phyloP scores from a whole-genome alignment of 2,329 filamentous ascomycete genomes.

The Fusarium concolor region DNA sequence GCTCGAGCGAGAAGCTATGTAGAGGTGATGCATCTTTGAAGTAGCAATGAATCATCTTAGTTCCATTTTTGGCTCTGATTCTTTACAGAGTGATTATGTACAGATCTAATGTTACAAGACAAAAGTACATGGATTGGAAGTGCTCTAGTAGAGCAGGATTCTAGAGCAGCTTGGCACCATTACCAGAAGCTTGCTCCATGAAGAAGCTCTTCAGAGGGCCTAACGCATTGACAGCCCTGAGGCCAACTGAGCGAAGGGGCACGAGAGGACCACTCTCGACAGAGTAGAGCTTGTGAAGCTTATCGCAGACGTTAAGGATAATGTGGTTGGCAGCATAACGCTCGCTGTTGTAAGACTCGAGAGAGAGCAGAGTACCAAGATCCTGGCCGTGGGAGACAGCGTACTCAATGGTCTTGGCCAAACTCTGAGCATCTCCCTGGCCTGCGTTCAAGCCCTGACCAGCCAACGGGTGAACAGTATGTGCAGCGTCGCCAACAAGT shows the following conservation, averaged over 20 bases:
- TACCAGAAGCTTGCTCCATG: constrained; percentile 78
- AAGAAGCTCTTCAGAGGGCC: constrained; percentile 83
- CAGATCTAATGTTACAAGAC: constrained; percentile 35
- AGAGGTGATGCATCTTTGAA: constrained; percentile 41
- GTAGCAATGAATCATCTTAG: constrained; percentile 44
- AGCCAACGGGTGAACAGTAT: constrained; percentile 93
- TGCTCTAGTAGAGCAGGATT: background rate
- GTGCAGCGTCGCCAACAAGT: constrained; percentile 92
- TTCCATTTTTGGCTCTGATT: constrained; percentile 26
- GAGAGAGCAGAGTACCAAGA: constrained; percentile 79
- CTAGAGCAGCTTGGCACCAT: constrained; percentile 60
- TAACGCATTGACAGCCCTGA: constrained; percentile 80
- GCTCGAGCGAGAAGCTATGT: constrained; percentile 45
- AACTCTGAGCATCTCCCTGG: constrained; percentile 85
- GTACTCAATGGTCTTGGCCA: constrained; percentile 79
- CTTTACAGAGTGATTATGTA: constrained; percentile 17
- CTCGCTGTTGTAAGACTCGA: constrained; percentile 85
- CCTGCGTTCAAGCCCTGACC: constrained; percentile 96
- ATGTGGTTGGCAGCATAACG: constrained; percentile 85
- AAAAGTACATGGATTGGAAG: constrained; percentile 13
- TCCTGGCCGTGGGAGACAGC: constrained; percentile 88
- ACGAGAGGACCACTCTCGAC: constrained; percentile 83
- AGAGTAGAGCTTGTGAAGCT: constrained; percentile 93
- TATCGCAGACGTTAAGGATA: constrained; percentile 84
- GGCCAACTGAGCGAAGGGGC: constrained; percentile 79